Base-by-base conservation (phyloP, 305 asterid genomes). In the Caryopteris hybrid region DNA sequence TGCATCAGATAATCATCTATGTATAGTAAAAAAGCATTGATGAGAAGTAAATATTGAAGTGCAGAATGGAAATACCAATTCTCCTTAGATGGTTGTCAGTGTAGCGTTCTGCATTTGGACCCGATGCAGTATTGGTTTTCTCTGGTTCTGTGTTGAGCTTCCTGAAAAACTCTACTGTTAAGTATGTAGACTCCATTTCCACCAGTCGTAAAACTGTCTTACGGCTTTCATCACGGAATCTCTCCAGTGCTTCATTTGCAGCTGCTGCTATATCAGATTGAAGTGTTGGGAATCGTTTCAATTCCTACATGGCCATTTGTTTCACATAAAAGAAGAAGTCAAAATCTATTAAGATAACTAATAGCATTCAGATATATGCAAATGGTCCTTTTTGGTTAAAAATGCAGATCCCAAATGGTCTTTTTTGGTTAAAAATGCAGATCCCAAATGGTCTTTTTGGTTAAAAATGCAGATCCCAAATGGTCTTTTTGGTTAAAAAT, bases 151-250 rank as follows among this genome's bases (percentile, higher is more conserved):
- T 62, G 27, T 91, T 95, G 63, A 94, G 84, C 81, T 91, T 94
- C 77, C 97, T 68, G 72, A 94, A 94, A 68, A 91, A 94, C 46
- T 94, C 99, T 38, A 94, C 97, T 42, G 99, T 94, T 66, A 91
- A 86, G 87, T 94, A 94, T 43, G 89, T 74, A 51, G 98, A 94
- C 80, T 94, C 98, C 98, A 94, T 94, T 77, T 94, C 98, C 64
- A 94, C 99, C 78, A 94, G 84, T 43, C 99, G 80, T 69, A 72
- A n/a, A 77, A 94, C 91, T 56, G 99, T 89, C 80, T 56, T 87
- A 6, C 98, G 96, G 65, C 99, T 86, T 72, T 94, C 98, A 58
- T 94, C 98, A 16, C 98, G 96, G 69, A 91, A 94, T 78, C 78
- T 88, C 83, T 94, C 98, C n/a, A 94, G 83, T 61, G 99, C 81